A percentile compares a stretch with the other conserved stretches of the same genome.
These are phyloP conservation scores for Naganishia vaughanmartiniae DNA, from an alignment of 768 basidiomycete genomes.

Conservation along the genomic window DNA sequence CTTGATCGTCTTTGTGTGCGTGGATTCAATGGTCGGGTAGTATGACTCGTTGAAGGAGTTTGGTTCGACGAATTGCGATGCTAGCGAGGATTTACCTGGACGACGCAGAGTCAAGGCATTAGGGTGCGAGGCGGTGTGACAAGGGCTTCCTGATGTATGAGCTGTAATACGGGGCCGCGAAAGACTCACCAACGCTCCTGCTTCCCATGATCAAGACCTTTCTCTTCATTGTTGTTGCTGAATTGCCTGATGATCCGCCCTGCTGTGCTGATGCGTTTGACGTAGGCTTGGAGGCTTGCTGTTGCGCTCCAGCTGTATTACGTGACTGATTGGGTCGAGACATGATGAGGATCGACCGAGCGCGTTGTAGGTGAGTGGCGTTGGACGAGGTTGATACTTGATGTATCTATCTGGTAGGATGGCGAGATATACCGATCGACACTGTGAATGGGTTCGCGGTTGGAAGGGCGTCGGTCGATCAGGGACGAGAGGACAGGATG, in stretches of 20 bases:
- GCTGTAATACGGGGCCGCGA: not conserved
- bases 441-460: too few relatives aligned
- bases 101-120: not conserved
- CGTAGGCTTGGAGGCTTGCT: conserved; percentile 10
- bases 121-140: not conserved
- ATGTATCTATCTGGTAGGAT: not conserved
- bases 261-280: conserved; percentile 7
- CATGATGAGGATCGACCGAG: not conserved
- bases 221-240: conserved; percentile 38
- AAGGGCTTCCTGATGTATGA: too few relatives aligned
- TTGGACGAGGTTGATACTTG: not conserved
- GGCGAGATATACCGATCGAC: not conserved
- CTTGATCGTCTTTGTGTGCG: conserved; percentile 76
- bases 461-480: not conserved
- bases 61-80: conserved; percentile 82
- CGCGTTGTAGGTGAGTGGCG: not conserved
- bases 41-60: conserved; percentile 87
- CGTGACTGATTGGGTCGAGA: conserved; percentile 24
- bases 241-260: not conserved
- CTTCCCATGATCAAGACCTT: conserved; percentile 53
- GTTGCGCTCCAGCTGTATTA: conserved; percentile 7
- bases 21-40: conserved; percentile 92
- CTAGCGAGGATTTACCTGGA: conserved; percentile 87
- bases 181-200: conserved; percentile 49
- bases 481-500: not conserved